phyloP scores from a whole-genome alignment of 805 yeast genomes.

The Ogataea pini region DNA sequence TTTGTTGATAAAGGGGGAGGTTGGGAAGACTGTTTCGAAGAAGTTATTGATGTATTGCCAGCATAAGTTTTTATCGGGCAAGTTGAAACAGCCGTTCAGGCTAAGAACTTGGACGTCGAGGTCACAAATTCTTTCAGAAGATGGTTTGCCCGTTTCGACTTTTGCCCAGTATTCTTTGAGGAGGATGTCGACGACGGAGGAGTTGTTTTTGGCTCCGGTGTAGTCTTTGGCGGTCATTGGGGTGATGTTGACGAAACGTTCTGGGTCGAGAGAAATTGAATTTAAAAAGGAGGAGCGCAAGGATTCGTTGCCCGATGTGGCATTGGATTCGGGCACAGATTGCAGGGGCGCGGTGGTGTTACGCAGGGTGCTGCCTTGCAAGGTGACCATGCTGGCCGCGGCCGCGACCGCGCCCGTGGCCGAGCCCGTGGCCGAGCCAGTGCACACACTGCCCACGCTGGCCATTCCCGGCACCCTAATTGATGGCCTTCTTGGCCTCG shows the following conservation, averaged over 20 bases:
- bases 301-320: conserved; percentile 3
- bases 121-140: conserved; percentile 25
- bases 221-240: conserved; percentile 12
- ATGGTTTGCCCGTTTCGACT: conserved; percentile 11
- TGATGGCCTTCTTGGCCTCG: conserved; percentile 27
- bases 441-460: no score
- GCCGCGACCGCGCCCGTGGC: conserved; percentile 10
- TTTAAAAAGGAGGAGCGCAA: background rate
- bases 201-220: conserved; percentile 30
- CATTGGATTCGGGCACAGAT: no score
- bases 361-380: no score
- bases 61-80: conserved; percentile 61
- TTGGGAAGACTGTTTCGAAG: conserved; percentile 64
- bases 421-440: no score
- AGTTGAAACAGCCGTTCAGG: conserved; percentile 63
- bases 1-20: conserved; percentile 65
- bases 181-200: conserved; percentile 10
- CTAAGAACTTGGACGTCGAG: conserved; percentile 64
- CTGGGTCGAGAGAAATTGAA: conserved; percentile 15
- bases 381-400: no score
- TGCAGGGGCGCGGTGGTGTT: no score
- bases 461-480: no score
- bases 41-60: conserved; percentile 60
- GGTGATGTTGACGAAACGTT: conserved; percentile 7
- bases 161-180: conserved; percentile 14